Conservation (phyloP, 2,329 filamentous ascomycete genomes). For the Penicillium digitatum region DNA sequence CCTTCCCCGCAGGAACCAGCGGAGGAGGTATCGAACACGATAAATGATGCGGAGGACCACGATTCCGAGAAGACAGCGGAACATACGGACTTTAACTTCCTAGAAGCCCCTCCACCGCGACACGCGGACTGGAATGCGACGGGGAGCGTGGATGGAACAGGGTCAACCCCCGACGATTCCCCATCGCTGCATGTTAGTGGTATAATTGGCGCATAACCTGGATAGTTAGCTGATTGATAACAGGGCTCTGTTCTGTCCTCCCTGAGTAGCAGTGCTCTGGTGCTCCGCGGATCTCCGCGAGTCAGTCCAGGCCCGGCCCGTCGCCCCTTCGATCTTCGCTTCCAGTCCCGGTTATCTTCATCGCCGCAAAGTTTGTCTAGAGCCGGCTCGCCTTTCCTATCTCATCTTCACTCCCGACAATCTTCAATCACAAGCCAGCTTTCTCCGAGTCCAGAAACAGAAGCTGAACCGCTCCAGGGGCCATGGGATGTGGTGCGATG, state of each 20-base stretch:
- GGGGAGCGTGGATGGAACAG: constrained; percentile 59
- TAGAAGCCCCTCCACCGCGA: constrained; percentile 25
- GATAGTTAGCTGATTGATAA: constrained; percentile 44
- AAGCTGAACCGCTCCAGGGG: constrained; percentile 66
- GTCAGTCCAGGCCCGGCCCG: constrained; percentile 76
- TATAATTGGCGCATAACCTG: constrained; percentile 50
- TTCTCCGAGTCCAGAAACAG: constrained; percentile 56
- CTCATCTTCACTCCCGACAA: constrained; percentile 73
- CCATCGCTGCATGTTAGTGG: constrained; percentile 71
- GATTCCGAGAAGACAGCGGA: constrained; percentile 19
- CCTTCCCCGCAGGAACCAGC: constrained; percentile 17
- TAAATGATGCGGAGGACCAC: constrained; percentile 24
- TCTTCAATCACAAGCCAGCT: constrained; percentile 72
- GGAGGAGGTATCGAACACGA: constrained; percentile 27
- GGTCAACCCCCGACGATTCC: constrained; percentile 76
- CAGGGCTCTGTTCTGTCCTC: constrained; percentile 56
- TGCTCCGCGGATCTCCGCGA: constrained; percentile 64
- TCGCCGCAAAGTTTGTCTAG: constrained; percentile 60
- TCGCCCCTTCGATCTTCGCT: constrained; percentile 89
- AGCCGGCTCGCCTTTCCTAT: constrained; percentile 71
- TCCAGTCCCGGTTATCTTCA: constrained; percentile 79
- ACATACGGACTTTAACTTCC: constrained; percentile 14
- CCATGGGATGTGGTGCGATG: constrained; percentile 97
- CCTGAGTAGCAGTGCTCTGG: constrained; percentile 69
- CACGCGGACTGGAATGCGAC: constrained; percentile 18